These are phyloP conservation scores for Acacia acuminata DNA, from an alignment of 306 rosid genomes.

Conservation along the genomic window DNA sequence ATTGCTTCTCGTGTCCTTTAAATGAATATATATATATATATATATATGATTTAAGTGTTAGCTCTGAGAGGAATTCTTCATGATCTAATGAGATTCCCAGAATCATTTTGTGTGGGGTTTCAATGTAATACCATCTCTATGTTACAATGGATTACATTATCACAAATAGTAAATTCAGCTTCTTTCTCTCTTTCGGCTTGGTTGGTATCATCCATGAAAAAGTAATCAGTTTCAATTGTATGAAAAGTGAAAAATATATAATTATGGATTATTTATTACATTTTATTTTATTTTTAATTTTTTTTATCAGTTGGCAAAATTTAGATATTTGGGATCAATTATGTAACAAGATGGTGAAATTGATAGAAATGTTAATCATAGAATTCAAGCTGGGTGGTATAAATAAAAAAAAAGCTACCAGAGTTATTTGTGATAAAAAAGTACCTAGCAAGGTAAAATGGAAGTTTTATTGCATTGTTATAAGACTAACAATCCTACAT, in stretches of 20 bases:
- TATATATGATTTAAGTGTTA: not conserved
- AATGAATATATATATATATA: slow-evolving; percentile 14
- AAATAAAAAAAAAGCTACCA: no score
- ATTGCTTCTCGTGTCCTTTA: slow-evolving; percentile 30
- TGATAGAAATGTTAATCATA: no score
- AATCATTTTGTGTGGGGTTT: slow-evolving; percentile 21
- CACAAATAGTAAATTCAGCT: slow-evolving; percentile 34
- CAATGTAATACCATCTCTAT: slow-evolving; percentile 28
- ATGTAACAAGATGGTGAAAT: no score
- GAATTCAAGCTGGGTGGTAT: no score
- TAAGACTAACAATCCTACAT: no score
- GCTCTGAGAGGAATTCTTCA: not conserved
- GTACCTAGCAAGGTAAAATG: no score
- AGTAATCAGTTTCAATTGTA: not conserved
- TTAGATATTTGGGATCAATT: no score
- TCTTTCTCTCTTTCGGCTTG: slow-evolving; percentile 10
- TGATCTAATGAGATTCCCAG: slow-evolving; percentile 14
- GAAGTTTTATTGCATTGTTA: no score
- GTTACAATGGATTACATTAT: slow-evolving; percentile 22
- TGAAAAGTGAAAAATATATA: not conserved
- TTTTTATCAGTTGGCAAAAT: no score
- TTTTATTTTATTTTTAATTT: not conserved
- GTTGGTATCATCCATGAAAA: not conserved
- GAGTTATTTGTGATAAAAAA: no score
- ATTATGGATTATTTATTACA: not conserved